phyloP scores from a whole-genome alignment of 257 asterid genomes.

The Ligustrum vulgare region DNA sequence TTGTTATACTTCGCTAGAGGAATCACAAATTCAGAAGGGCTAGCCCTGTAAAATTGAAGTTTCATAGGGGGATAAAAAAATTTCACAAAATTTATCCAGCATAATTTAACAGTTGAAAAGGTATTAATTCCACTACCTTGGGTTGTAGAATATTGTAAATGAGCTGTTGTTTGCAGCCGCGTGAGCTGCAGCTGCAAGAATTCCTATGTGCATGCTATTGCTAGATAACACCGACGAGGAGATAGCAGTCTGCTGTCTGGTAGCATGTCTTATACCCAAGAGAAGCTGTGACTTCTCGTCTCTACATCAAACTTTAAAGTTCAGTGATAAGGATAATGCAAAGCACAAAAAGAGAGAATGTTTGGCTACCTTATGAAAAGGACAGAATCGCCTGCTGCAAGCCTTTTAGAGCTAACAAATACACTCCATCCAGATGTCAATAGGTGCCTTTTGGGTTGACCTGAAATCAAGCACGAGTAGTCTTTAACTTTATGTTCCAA shows the following conservation, averaged over 20 bases:
- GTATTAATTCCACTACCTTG: constrained; percentile 49
- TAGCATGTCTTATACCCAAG: constrained; percentile 77
- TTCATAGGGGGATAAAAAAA: not conserved
- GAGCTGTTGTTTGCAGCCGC: constrained; percentile 96
- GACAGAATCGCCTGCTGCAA: constrained; percentile 89
- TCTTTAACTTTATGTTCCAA: constrained; percentile 11
- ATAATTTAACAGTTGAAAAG: not conserved
- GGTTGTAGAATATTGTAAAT: constrained; percentile 85
- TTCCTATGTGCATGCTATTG: constrained; percentile 97
- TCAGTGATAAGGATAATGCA: constrained; percentile 19
- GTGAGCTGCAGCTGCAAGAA: constrained; percentile 99
- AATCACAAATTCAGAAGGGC: constrained; percentile 90
- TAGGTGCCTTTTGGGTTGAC: constrained; percentile 94
- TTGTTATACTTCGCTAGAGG: constrained; percentile 91
- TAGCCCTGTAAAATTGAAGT: constrained; percentile 57
- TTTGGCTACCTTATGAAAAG: constrained; percentile 72
- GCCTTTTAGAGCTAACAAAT: constrained; percentile 89
- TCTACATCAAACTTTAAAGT: constrained; percentile 39
- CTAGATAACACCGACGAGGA: constrained; percentile 93
- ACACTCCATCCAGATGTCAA: constrained; percentile 99
- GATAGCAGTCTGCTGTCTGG: constrained; percentile 79
- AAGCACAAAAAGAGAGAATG: not conserved
- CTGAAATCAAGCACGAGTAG: constrained; percentile 39
- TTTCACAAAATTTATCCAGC: not conserved
- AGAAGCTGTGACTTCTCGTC: constrained; percentile 90